These are phyloP conservation scores for Paraphysoderma sedebokerense DNA, from an alignment of 371 early-diverging fungal genomes.

Conservation along the genomic window DNA sequence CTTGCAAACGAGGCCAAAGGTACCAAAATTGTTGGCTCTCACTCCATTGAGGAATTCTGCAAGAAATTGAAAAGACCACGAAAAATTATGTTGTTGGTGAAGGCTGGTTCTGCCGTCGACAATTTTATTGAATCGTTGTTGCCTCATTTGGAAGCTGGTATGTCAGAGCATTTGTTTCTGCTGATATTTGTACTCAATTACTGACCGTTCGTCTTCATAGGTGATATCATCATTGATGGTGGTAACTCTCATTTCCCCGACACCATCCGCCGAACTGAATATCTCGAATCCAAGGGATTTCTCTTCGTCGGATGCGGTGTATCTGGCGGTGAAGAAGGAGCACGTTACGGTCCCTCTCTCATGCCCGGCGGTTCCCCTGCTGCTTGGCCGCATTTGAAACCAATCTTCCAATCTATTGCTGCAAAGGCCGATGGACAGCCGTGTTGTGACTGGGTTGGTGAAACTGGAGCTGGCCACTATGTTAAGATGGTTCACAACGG, in stretches of 20 bases:
- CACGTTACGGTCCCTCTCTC: conserved; percentile 93
- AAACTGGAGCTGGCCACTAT: conserved; percentile 96
- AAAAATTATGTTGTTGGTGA: conserved; percentile 93
- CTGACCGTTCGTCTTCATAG: too few species aligned
- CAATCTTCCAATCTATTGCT: conserved; percentile 89
- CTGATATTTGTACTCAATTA: too few species aligned
- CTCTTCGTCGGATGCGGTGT: conserved; percentile 96
- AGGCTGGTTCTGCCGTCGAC: conserved; percentile 94
- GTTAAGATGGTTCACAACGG: conserved; percentile 99
- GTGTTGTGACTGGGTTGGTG: conserved; percentile 99
- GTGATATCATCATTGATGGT: conserved; percentile 97
- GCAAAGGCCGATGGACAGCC: conserved; percentile 76
- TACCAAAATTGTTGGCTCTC: conserved; percentile 84
- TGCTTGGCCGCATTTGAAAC: conserved; percentile 85
- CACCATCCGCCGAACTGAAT: conserved; percentile 75
- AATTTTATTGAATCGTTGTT: conserved; percentile 78
- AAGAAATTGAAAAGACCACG: conserved; percentile 81
- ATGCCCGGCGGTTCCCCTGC: conserved; percentile 95
- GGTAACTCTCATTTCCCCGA: conserved; percentile 99
- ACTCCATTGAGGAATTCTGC: conserved; percentile 83
- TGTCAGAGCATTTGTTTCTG: too few species aligned
- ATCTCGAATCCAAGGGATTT: conserved; percentile 73
- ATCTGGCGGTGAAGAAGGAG: conserved; percentile 99
- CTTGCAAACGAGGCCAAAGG: conserved; percentile 91
- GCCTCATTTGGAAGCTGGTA: conserved; percentile 62